Base-by-base conservation (phyloP, 164 flowering plant species). In the Litsea cubeba region DNA sequence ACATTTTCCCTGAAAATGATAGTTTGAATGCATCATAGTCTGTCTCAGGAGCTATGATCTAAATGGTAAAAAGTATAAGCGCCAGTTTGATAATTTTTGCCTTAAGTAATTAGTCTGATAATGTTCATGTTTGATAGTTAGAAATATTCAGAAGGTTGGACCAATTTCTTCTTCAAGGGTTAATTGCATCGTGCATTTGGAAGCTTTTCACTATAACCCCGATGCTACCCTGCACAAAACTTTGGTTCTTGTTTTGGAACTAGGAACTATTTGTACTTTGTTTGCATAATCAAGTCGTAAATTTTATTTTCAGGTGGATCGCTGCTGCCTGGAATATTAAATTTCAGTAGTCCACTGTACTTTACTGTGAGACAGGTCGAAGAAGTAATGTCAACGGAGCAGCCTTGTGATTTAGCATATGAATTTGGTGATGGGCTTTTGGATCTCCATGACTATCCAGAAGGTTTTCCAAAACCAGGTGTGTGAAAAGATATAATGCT, bases 371-470 rank as follows among this genome's bases (percentile, higher is more conserved):
- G 62, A 69, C 70, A 89, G 26, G 65, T 72, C 10, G 82, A 78
- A 77, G 94, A 92, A 85, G 89, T 92, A 58, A 84, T 92, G 92
- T 66, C 95, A 54, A 92, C 97, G 50, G 95, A 88, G 78, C 86
- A 90, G 79, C 95, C 97, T 28, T 90, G 94, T 85, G 95, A 90
- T 82, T 75, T 87, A 28, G 93, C 93, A 5, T 90, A 84, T 83
- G 93, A 89, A 73, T 85, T 88, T 80, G 95, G 92, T 7, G 88
- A 89, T 77, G 97, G 97, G 54, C 84, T 87, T 18, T 73, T 88
- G 77, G 86, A 81, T 80, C 80, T 89, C 67, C 70, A 75, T 12
- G 85, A 86, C 51, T 83, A 76, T 75, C 97, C 95, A 50, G 77
- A 76, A 75, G 94, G 88, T 68, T 90, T 90, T 77, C 95, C 97